Evolutionary conservation across 352 stramenopile species (phyloP), one percentile per base, ranked within the genome.

Genomic region (Poterioochromonas sp.): DNA sequence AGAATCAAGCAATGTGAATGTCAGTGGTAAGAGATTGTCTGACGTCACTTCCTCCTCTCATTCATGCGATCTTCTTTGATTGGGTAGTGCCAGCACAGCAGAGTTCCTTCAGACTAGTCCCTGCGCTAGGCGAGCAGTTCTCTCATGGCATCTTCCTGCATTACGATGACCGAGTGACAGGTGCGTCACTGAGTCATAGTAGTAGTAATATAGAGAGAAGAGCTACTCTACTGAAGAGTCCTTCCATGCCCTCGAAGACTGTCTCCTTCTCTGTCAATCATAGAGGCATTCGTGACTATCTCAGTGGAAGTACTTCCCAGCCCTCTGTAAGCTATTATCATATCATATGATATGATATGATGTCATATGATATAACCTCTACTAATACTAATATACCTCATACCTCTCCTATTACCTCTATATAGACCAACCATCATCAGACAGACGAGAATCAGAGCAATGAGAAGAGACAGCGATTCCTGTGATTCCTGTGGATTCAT

Each of bases 301-400:
- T 58, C 47, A 58, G 47, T 58, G 47, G 47, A 58, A 58, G 47
- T 58, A 58, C 47, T 58, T 58, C 47, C 47, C 47, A 58, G 47
- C 47, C 47, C 47, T 58, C 47, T 58, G 47, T 58, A 58, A 58
- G 47, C 47, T 58, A 58, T 58, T 58, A 58, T 58, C 47, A 58
- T 58, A 58, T 58, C 47, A 58, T 58, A 58, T 58, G 15, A 58
- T 58, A 58, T 58, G 15, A 58, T 58, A 58, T 58, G 15, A 58
- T 58, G 26, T 58, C 47, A 58, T 58, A 58, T 58, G 47, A 58
- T 58, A 58, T 58, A 58, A 58, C 47, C 47, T 58, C 47, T 58
- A 58, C 47, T 58, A 58, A 58, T 58, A 58, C 47, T 58, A 58
- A 58, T 58, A 58, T 58, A 58, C 47, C 47, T 58, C 47, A 58